Evolutionary conservation across 768 basidiomycete species (phyloP).

Genomic region (Leccinum aurantiacum): DNA sequence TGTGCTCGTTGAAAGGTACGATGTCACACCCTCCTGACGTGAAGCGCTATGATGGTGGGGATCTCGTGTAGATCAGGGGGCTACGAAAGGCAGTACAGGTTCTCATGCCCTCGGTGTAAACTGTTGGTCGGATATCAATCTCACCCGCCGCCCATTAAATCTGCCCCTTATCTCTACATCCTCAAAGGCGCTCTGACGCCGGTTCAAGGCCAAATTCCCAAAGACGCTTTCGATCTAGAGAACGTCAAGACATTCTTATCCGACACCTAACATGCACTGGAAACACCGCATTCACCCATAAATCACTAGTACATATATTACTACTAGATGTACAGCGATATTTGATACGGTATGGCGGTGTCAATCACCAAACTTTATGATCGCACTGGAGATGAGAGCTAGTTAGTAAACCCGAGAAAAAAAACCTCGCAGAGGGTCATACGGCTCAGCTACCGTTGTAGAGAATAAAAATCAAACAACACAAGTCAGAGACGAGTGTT

Average conservation of each 20-base stretch:
- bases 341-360: neutral
- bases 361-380: neutral
- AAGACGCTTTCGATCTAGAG: conserved; percentile 75
- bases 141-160: conserved; percentile 71
- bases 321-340: neutral
- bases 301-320: neutral
- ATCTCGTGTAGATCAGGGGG: conserved; percentile 50
- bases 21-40: conserved; percentile 15
- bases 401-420: conserved; percentile 17
- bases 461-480: conserved; percentile 54
- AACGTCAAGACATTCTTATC: neutral
- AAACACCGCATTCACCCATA: neutral
- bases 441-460: conserved; percentile 86
- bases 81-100: conserved; percentile 75
- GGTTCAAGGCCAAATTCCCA: conserved; percentile 82
- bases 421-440: conserved; percentile 6
- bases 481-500: conserved; percentile 39
- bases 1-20: conserved; percentile 77
- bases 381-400: conserved; percentile 1
- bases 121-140: conserved; percentile 68
- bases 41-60: conserved; percentile 19
- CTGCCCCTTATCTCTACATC: conserved; percentile 78
- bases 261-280: conserved; percentile 7
- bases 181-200: conserved; percentile 82
- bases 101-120: conserved; percentile 52